Evolutionary conservation across 169 alveolate species (phyloP), one percentile per base, ranked within the genome.

Genomic region (Eimeria maxima): DNA sequence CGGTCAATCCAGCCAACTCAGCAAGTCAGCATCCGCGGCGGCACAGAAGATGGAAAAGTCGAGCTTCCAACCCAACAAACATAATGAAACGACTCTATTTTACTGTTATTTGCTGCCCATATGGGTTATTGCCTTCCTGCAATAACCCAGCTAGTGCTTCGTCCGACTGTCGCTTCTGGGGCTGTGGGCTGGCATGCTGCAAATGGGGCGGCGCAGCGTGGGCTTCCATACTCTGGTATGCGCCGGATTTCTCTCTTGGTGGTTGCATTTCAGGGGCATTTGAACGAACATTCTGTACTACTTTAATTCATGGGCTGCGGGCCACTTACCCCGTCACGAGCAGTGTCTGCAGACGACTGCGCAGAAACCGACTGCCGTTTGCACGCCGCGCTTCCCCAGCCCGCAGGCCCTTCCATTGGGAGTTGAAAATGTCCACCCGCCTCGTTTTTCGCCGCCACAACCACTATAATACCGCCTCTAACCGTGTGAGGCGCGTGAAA

Each of bases 391-490:
- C 76, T 60, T 86, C 53, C 81, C 65, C 55, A 86, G 90, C 74
- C 80, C 93, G 81, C 93, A 78, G 42, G 55, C 27, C 50, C 91
- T 38, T 45, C 42, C 60, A 18, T 60, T 20, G 42, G 93, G 22
- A 60, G 27, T 50, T 45, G 81, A 95, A 95, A 95, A 98, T 98
- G 99, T 98, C 97, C 71, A 97, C 98, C 74, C 98, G 99, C 97
- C 98, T 98, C 84, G 97, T 97, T 60, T 98, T 97, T 97, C 97
- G 99, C 94, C 98, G 99, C 92, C 96, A 97, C 95, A 96, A 97
- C 93, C 97, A 97, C 93, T 98, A 98, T 96, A 97, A 98, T 96
- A 98, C 99, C 93, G 97, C 97, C 73, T 98, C 99, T 55, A 98
- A 98, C 97, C 96, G 97, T 86, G 97, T 97, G 96, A 97, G 98